Base-by-base conservation (phyloP, 2,329 filamentous ascomycete species). In the Alternaria sp. region DNA sequence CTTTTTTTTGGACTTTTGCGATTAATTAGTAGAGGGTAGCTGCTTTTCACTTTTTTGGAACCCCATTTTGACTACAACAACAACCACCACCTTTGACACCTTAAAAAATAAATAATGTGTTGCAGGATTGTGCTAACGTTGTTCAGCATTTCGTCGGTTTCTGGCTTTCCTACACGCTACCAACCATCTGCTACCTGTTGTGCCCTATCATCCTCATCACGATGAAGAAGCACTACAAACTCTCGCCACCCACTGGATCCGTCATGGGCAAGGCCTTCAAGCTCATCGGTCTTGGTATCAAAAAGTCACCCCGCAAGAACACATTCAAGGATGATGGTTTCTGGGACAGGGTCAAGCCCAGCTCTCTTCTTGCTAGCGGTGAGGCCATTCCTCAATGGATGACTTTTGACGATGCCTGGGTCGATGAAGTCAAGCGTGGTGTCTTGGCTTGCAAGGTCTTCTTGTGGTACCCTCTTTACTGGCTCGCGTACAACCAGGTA, bases 351-450 rank as follows among this genome's bases (percentile, higher is more conserved):
- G 83, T 85, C 58, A 90, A 89, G 77, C 89, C 89, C 3, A 89
- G 64, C 45, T 54, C 56, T 9, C 44, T 75, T 9, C 65, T 58
- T 13, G 68, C 66, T 7, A 63, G 59, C 41, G 78, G 83, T 5
- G 76, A 77, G 0, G 70, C 82, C 54, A 84, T 85, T 33, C 89
- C 89, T 0, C 50, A 63, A 0, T 92, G 89, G 89, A 92, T 92
- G 88, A 91, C 87, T 0, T 93, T 91, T 65, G 90, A 93, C 61
- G 90, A 93, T 65, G 85, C 85, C 57, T 93, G 89, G 89, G 90
- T 93, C 6, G 89, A 92, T 54, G 89, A 93, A 72, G 87, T 93
- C 45, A 82, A 83, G 52, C 88, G 90, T 75, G 90, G 89, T 58
- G 55, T 74, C 14, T 62, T 70, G 23, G 75, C 77, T 3, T 79